Base-by-base conservation (phyloP, 345 rosid genomes). In the Salix viminalis region DNA sequence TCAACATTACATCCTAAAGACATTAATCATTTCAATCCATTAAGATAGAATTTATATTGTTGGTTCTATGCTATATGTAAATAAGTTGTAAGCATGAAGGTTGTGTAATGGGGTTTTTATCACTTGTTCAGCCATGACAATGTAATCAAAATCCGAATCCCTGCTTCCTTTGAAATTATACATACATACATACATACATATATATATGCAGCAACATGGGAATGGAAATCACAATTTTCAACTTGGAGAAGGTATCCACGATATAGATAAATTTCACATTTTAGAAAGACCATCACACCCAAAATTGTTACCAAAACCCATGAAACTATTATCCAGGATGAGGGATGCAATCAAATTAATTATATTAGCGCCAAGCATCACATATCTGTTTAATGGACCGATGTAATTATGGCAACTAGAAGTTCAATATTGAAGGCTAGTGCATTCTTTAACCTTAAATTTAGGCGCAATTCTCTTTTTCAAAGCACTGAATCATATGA, bases 1-100 rank as follows among this genome's bases (percentile, higher is more conserved):
- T 79, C 88, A 83, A 85, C 79, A 84, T 52, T 62, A 81, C 71
- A 83, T 81, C 85, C 81, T 74, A 84, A 76, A 76, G 84, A 77
- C 74, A 81, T 79, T 81, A 62, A 76, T 79, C 79, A 70, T 76
- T 84, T 74, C 61, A 77, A 84, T 78, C 73, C 81, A 84, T 77
- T 72, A 79, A 86, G 76, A 70, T 34, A 65, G 24, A 61, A 61
- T 76, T 77, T 64, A 34, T 13, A 75, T 44, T n/a, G 13, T 61
- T 39, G 37, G 24, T 41, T 67, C 72, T 48, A 66, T 62, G 70
- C 28, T 44, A 37, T 64, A 65, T 13, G 19, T 12, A 72, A 77
- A 62, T 52, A 6, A 54, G 44, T 28, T 19, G 32, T 44, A 69
- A 66, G 32, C 28, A 77, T 65, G 52, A 50, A 48, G 54, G 46